These are phyloP conservation scores for Yamadazyma kanchanaburiensis DNA, from an alignment of 1,139 yeast species.

Conservation along the genomic window DNA sequence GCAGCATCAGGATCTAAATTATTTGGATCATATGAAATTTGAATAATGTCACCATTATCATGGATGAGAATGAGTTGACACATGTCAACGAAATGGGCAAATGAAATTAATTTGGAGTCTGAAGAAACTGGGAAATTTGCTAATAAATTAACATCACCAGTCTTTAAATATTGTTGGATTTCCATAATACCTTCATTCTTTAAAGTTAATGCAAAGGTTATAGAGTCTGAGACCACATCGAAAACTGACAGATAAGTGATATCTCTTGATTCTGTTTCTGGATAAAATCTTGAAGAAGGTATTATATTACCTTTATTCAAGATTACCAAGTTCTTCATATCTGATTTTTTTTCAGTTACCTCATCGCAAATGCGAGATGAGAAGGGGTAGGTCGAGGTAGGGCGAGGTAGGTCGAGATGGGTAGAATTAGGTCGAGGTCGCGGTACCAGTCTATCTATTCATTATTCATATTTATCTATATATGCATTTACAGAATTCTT, in stretches of 20 bases:
- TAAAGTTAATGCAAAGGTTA: conserved; percentile 66
- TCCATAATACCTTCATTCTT: conserved; percentile 53
- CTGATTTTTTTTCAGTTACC: conserved; percentile 5
- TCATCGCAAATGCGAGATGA: conserved; percentile 7
- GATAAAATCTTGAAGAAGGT: conserved; percentile 51
- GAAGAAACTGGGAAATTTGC: conserved; percentile 51
- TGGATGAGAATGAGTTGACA: conserved; percentile 61
- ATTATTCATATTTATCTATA: background rate
- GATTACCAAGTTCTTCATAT: conserved; percentile 57
- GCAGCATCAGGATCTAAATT: conserved; percentile 52
- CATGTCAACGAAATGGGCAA: conserved; percentile 64
- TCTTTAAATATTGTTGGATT: conserved; percentile 52
- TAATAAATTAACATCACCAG: conserved; percentile 50
- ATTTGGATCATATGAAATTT: conserved; percentile 56
- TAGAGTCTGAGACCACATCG: conserved; percentile 71
- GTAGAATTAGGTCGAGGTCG: background rate
- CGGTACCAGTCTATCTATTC: background rate
- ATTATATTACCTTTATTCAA: conserved; percentile 53
- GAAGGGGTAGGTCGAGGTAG: too few species aligned
- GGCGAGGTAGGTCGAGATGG: too few species aligned
- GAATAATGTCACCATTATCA: conserved; percentile 65
- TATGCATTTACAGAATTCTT: conserved; percentile 34
- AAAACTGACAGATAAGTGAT: conserved; percentile 77
- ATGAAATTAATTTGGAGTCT: conserved; percentile 35
- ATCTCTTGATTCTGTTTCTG: conserved; percentile 56